Evolutionary conservation across 768 basidiomycete species (phyloP), one percentile per base, ranked within the genome.

Genomic region (Auricularia sp.): DNA sequence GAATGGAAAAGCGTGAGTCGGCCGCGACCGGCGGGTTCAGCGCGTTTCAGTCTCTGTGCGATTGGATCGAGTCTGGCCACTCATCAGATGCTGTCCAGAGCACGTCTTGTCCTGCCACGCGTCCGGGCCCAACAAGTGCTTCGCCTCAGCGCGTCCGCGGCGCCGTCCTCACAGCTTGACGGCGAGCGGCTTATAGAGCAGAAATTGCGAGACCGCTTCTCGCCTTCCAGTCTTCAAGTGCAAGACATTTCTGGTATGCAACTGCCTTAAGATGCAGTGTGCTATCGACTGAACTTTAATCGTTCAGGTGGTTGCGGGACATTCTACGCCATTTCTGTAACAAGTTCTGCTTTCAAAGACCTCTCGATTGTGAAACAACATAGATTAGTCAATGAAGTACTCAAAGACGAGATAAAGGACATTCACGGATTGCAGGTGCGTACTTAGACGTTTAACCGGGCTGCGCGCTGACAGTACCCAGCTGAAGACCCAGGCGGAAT

Each of bases 351-450:
- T 1, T 98, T 99, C 81, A 86, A 88, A 68, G 96, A 89, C 8
- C 76, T 98, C 47, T 75, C 90, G 1, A 88, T 85, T 53, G 86
- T 98, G 63, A 95, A 97, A 78, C 97, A 99, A 74, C 97, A 99
- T 74, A 85, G 86, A 65, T 78, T 97, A 35, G 93, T 99, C 44
- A 95, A 89, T 12, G 83, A 91, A 65, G 80, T 83, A 10, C 76
- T 99, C 67, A 94, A 95, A 76, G 78, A 87, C 70, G 97, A 98
- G 73, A 93, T 99, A 60, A 83, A 85, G 70, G 86, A 82, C 12
- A 95, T 98, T 62, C 97, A 99, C 73, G 97, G 97, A 3, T 76
- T 99, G 34, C 95, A 98, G 81, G 96, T 93, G 66, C 64, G 85
- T 61, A 10, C 29, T 51, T 23, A 36, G 23, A 23, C 44, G 33